phyloP scores from a whole-genome alignment of 2,329 filamentous ascomycete genomes.

The Graphilbum sp. region DNA sequence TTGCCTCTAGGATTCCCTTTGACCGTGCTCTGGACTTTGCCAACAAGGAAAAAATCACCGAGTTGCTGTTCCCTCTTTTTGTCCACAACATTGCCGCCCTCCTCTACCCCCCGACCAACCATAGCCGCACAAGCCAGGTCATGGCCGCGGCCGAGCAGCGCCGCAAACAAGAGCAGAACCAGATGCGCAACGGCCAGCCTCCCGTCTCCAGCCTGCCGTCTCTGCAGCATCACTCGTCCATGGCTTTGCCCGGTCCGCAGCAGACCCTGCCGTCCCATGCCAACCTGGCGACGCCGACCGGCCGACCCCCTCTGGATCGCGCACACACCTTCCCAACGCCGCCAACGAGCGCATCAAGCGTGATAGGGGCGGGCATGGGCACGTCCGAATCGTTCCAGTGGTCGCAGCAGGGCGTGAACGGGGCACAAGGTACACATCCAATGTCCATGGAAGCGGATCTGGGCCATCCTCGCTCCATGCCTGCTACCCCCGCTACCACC shows the following conservation, averaged over 20 bases:
- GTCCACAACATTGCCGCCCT: conserved; percentile 93
- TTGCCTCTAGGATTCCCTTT: conserved; percentile 74
- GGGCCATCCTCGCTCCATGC: conserved; percentile 69
- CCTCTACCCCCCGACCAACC: conserved; percentile 85
- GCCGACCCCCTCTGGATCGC: conserved; percentile 63
- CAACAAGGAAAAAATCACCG: conserved; percentile 98
- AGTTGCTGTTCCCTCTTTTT: conserved; percentile 85
- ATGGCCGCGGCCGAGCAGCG: conserved; percentile 74
- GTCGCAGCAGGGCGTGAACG: conserved; percentile 45
- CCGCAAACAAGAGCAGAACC: conserved; percentile 53
- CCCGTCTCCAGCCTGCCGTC: conserved; percentile 43
- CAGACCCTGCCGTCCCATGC: conserved; percentile 47
- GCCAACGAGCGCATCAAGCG: conserved; percentile 79
- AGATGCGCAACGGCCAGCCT: conserved; percentile 43
- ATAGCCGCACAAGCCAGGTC: conserved; percentile 64
- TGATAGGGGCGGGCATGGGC: conserved; percentile 54
- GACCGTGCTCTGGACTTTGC: conserved; percentile 96
- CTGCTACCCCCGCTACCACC: conserved; percentile 78
- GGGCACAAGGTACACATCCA: conserved; percentile 47
- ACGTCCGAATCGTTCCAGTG: conserved; percentile 69
- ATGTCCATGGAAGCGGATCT: conserved; percentile 70
- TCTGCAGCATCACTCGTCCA: conserved; percentile 47
- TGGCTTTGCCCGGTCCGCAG: conserved; percentile 38
- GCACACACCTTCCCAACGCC: conserved; percentile 90
- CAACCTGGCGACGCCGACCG: conserved; percentile 30